Evolutionary conservation across 257 asterid species (phyloP).

Genomic region (Solanum corneliomulleri): DNA sequence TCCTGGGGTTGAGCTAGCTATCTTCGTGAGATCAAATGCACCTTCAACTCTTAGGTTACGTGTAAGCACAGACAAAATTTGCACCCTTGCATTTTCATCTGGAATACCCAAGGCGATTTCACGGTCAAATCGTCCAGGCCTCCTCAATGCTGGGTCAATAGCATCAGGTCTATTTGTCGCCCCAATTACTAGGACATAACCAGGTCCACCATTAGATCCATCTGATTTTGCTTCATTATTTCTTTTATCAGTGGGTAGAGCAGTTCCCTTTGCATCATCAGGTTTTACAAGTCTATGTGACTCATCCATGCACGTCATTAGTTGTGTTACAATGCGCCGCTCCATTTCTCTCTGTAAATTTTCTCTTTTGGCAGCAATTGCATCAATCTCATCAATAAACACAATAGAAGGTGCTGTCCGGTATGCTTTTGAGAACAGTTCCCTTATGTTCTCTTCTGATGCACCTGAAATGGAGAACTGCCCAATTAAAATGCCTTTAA

Average conservation of each 20-base stretch:
- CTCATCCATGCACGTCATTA: conserved; percentile 89
- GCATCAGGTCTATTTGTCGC: conserved; percentile 90
- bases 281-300: conserved; percentile 35
- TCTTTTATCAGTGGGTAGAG: conserved; percentile 2
- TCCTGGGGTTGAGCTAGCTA: conserved; percentile 80
- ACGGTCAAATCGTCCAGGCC: conserved; percentile 92
- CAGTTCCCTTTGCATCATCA: conserved; percentile 5
- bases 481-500: not conserved
- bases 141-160: conserved; percentile 79
- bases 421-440: conserved; percentile 65
- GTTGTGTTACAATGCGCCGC: conserved; percentile 70
- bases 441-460: conserved; percentile 80
- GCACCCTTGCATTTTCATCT: conserved; percentile 61
- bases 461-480: conserved; percentile 39
- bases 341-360: conserved; percentile 77
- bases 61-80: conserved; percentile 56
- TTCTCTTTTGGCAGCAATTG: conserved; percentile 87
- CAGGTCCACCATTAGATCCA: conserved; percentile 22
- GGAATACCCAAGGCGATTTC: conserved; percentile 72
- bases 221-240: conserved; percentile 11
- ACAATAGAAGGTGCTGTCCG: conserved; percentile 90
- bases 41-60: conserved; percentile 68
- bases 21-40: conserved; percentile 54
- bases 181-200: conserved; percentile 78
- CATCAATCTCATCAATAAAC: conserved; percentile 91